Conservation (phyloP, 139 green algal species). For the Deuterostichococcus epilithicus region DNA sequence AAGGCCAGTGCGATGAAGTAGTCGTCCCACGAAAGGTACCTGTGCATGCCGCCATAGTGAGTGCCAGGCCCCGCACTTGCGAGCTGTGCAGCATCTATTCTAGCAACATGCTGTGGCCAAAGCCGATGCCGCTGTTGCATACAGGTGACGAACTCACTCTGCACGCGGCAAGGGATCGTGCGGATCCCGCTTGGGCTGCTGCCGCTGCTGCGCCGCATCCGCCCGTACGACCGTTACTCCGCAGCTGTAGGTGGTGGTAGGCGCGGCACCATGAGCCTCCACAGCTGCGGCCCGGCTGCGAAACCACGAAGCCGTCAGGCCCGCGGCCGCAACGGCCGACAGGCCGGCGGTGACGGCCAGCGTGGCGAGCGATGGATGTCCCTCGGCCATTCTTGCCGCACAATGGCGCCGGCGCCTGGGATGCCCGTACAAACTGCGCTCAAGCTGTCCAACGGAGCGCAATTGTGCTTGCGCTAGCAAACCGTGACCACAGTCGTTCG, state of each 20-base stretch:
- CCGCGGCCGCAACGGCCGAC: neutral
- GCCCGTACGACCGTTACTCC: too few species aligned
- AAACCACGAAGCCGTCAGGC: neutral
- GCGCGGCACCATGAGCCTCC: too few species aligned
- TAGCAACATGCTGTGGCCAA: too few species aligned
- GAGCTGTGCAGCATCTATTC: neutral
- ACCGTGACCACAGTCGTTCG: too few species aligned
- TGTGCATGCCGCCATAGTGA: constrained; percentile 20
- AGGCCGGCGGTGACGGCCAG: neutral
- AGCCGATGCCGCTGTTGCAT: too few species aligned
- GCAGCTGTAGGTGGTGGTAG: neutral
- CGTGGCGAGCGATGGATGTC: neutral
- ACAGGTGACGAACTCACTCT: neutral
- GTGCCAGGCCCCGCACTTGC: too few species aligned
- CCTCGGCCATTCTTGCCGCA: neutral
- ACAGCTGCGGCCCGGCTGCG: too few species aligned
- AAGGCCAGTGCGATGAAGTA: constrained; percentile 99
- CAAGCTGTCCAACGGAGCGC: too few species aligned
- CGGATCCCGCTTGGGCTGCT: neutral
- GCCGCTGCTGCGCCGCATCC: neutral
- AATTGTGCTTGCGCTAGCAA: too few species aligned
- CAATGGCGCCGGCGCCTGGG: too few species aligned
- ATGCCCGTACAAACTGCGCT: too few species aligned
- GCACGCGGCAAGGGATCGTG: neutral
- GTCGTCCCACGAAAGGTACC: constrained; percentile 94